Conservation (phyloP, 306 rosid genomes). For the Vigna mungo region DNA sequence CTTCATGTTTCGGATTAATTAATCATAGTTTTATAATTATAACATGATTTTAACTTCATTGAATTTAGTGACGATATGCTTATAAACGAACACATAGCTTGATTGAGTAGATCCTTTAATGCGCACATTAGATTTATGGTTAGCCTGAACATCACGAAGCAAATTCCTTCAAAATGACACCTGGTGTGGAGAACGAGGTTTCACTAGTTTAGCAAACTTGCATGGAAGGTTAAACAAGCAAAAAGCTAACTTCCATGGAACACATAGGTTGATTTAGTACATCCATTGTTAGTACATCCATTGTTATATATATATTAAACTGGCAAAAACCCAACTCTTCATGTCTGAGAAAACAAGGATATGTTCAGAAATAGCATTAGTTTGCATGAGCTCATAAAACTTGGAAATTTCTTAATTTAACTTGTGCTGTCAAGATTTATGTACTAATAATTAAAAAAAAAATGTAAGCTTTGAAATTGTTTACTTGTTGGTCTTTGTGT, state of each 20-base stretch:
- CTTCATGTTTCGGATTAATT: neutral
- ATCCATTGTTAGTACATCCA: neutral
- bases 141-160: neutral
- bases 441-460: neutral
- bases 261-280: too few relatives aligned
- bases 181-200: too few relatives aligned
- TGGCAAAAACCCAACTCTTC: neutral
- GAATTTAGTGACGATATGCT: too few relatives aligned
- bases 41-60: neutral
- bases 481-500: neutral
- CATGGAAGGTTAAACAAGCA: neutral
- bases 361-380: neutral
- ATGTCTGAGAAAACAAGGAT: neutral
- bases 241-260: too few relatives aligned
- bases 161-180: neutral
- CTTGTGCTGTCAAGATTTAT: neutral
- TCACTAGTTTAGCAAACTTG: neutral
- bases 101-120: neutral
- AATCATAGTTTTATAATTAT: neutral
- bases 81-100: too few relatives aligned
- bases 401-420: neutral
- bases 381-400: neutral
- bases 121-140: neutral
- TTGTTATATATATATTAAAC: neutral
- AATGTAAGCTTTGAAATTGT: neutral